Conservation (phyloP, 2,329 filamentous ascomycete genomes). For the Elsinoe fawcettii region DNA sequence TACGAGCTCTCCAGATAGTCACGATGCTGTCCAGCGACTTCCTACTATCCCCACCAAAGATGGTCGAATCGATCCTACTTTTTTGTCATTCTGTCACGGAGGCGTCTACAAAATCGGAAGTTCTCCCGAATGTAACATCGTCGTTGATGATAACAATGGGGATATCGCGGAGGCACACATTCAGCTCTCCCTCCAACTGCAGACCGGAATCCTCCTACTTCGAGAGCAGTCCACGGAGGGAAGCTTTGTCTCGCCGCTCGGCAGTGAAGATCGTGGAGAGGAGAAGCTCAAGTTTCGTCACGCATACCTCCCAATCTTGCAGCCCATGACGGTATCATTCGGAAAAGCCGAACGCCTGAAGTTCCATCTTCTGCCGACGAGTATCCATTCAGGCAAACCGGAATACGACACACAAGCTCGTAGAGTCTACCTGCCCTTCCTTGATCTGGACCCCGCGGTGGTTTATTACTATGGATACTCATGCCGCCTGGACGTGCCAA, state of each 20-base stretch:
- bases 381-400: background rate
- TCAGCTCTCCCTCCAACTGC: background rate
- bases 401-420: background rate
- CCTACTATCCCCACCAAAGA: background rate
- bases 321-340: background rate
- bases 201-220: background rate
- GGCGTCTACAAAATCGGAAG: background rate
- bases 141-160: background rate
- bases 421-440: background rate
- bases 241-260: background rate
- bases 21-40: background rate
- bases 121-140: background rate
- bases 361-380: background rate
- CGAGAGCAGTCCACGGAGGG: background rate
- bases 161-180: background rate
- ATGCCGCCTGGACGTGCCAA: background rate
- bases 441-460: background rate
- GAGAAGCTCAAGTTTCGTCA: background rate
- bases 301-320: background rate
- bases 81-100: background rate
- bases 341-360: background rate
- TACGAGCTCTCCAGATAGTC: background rate
- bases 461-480: background rate
- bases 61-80: background rate
- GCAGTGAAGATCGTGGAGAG: background rate